Percentiles rank a stretch among this genome's conserved stretches.
phyloP scores from a whole-genome alignment of 441 rosid species.

The Kokia cookei region DNA sequence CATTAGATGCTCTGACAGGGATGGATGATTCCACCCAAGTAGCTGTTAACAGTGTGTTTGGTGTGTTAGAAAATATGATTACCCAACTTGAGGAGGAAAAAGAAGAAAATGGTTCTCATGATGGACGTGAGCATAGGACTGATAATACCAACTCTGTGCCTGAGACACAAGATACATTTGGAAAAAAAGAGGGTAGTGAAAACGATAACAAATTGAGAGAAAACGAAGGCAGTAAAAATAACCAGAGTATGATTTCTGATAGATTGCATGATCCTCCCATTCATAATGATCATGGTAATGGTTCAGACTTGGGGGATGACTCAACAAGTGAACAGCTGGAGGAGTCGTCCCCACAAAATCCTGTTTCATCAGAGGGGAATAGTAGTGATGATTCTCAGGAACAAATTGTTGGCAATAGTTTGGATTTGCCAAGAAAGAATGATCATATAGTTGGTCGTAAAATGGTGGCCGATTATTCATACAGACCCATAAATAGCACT shows the following conservation, averaged over 20 bases:
- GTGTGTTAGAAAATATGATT: constrained; percentile 91
- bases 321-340: constrained; percentile 23
- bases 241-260: constrained; percentile 18
- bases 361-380: constrained; percentile 11
- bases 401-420: constrained; percentile 4
- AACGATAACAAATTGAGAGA: constrained; percentile 17
- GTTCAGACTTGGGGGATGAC: constrained; percentile 10
- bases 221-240: constrained; percentile 20
- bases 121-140: constrained; percentile 17
- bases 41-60: constrained; percentile 96
- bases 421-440: constrained; percentile 15
- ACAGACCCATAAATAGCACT: constrained; percentile 27
- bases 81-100: constrained; percentile 71
- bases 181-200: constrained; percentile 15
- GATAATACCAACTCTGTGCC: constrained; percentile 19
- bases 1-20: constrained; percentile 87
- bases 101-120: constrained; percentile 25
- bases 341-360: constrained; percentile 19
- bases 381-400: constrained; percentile 13
- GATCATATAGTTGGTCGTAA: constrained; percentile 31
- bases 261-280: constrained; percentile 15
- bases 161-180: constrained; percentile 13
- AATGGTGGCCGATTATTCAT: constrained; percentile 25
- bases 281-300: constrained; percentile 11
- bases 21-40: constrained; percentile 98